Base-by-base conservation (phyloP, 1,139 yeast genomes). In the Yamadazyma diospyri region DNA sequence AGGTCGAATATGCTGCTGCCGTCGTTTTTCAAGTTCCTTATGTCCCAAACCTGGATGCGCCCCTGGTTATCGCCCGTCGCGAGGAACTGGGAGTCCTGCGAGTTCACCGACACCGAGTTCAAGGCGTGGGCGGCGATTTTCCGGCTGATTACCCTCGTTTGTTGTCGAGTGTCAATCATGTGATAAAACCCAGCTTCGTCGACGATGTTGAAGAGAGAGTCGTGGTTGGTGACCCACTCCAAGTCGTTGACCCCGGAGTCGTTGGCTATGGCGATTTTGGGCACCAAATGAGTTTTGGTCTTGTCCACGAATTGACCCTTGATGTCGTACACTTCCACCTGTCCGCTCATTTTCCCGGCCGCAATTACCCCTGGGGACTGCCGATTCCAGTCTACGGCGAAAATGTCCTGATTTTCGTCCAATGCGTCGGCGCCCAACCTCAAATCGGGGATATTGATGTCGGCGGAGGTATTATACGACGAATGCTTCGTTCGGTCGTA, bases 31-130 rank as follows among this genome's bases (percentile, higher is more conserved):
- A 71, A 41, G 15, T 58, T 53, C 46, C 97, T 67, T 10, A 84
- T 47, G 53, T 89, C 97, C 83, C 89, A 82, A 5, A 85, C 48
- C 30, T 66, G 65, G 2, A 86, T 53, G 0, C 39, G 42, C 2
- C 94, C 94, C n/a, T 54, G 51, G 5, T 76, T 68, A 37, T 81
- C 83, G 2, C 94, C 97, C 0, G 88, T 70, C 1, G 87, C 88
- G 11, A 84, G 47, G 23, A 77, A 64, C 42, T 51, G 45, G 27
- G 45, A 69, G 44, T 78, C 75, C 1, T 61, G 61, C 0, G 76
- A 77, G 51, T 81, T 85, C 48, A 84, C 71, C 25, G 81, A 71
- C 6, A 89, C 53, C 4, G 83, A 62, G 53, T 88, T 87, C 27
- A 86, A 64, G 2, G 85, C 81, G 11, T 51, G 57, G 1, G 50